These are phyloP conservation scores for Rhododendron vialii DNA, from an alignment of 148 eudicot genomes.

Conservation along the genomic window DNA sequence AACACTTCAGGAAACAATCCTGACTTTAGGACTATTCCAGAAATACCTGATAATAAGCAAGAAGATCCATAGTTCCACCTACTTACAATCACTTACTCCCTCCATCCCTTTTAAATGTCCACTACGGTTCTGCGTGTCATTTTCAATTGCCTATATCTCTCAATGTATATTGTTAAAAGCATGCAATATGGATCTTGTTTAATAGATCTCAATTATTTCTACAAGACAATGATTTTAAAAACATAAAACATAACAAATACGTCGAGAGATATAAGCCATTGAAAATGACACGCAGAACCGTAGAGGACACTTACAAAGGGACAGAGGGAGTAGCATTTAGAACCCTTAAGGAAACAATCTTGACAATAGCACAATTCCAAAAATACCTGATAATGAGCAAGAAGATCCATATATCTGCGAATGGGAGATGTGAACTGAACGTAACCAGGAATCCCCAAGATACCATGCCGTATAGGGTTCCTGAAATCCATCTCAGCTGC, in stretches of 20 bases:
- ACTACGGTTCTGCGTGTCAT: neutral
- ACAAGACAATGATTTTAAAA: too few species aligned
- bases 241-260: neutral
- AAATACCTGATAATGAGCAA: constrained; percentile 96
- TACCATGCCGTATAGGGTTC: constrained; percentile 84
- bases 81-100: neutral
- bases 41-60: constrained; percentile 93
- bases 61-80: constrained; percentile 58
- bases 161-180: neutral
- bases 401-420: constrained; percentile 96
- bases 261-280: neutral
- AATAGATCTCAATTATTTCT: neutral
- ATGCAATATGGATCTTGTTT: neutral
- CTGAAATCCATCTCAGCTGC: constrained; percentile 95
- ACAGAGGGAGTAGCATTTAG: neutral
- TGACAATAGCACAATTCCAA: neutral
- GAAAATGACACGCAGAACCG: neutral
- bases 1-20: neutral
- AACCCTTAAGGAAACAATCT: neutral
- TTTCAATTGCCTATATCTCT: neutral
- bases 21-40: neutral
- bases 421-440: constrained; percentile 99
- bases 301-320: neutral
- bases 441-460: constrained; percentile 92
- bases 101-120: too few species aligned